phyloP scores from a whole-genome alignment of 1,139 yeast species.

The Zygosaccharomyces sapae region DNA sequence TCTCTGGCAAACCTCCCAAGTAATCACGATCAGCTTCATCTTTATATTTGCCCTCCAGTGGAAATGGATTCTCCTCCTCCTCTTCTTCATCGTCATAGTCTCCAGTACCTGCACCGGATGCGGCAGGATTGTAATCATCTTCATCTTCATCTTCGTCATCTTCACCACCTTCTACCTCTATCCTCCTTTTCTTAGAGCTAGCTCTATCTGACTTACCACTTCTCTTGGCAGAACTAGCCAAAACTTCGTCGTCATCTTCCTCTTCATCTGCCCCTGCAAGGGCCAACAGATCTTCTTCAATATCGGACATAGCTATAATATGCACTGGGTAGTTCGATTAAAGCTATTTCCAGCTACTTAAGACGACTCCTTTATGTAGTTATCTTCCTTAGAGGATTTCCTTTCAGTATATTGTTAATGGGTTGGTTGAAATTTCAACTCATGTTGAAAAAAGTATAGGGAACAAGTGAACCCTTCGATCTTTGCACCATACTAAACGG shows the following conservation, averaged over 20 bases:
- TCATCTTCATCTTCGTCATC: constrained; percentile 36
- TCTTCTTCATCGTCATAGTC: constrained; percentile 29
- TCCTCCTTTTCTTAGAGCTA: constrained; percentile 29
- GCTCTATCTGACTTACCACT: constrained; percentile 27
- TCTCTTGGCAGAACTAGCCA: constrained; percentile 28
- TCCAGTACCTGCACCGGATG: constrained; percentile 17
- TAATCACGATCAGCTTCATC: constrained; percentile 71
- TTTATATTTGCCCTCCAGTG: constrained; percentile 85
- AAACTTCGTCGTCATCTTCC: constrained; percentile 37
- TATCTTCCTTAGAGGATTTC: neutral
- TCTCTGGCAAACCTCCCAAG: constrained; percentile 77
- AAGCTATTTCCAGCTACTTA: neutral
- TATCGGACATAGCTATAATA: constrained; percentile 45
- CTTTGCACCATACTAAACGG: neutral
- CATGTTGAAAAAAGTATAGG: neutral
- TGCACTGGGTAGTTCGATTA: neutral
- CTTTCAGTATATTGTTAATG: neutral
- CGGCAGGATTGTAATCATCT: constrained; percentile 38
- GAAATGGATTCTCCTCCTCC: constrained; percentile 66
- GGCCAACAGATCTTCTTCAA: constrained; percentile 87
- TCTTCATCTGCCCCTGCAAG: constrained; percentile 70
- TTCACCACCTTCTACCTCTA: constrained; percentile 37
- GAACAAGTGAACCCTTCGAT: neutral
- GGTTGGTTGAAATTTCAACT: neutral
- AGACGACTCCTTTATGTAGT: neutral